phyloP scores from a whole-genome alignment of 495 filamentous ascomycete species.

The Penicillium cinerascens region DNA sequence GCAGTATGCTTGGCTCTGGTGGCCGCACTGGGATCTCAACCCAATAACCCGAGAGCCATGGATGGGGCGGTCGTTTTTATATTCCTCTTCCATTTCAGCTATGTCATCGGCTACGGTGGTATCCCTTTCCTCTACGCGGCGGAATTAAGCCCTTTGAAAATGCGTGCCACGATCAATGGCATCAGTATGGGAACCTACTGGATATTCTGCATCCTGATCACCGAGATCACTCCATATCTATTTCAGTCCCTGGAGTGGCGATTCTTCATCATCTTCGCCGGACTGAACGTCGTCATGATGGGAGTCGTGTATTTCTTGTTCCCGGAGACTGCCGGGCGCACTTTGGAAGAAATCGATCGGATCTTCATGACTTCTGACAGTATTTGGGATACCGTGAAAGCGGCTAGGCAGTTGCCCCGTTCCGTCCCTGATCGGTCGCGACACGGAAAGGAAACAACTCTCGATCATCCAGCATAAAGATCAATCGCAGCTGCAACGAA shows the following conservation, averaged over 20 bases:
- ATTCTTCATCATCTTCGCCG: slow-evolving; percentile 22
- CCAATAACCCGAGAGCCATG: slow-evolving; percentile 15
- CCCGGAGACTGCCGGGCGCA: slow-evolving; percentile 52
- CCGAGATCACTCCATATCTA: slow-evolving; percentile 20
- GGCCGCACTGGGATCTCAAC: slow-evolving; percentile 24
- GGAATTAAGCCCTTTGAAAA: slow-evolving; percentile 47
- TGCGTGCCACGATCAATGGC: slow-evolving; percentile 45
- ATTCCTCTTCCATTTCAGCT: slow-evolving; percentile 51
- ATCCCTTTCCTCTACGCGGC: slow-evolving; percentile 51
- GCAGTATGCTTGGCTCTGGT: slow-evolving; percentile 40
- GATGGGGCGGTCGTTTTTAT: slow-evolving; percentile 44
- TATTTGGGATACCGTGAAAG: slow-evolving; percentile 12
- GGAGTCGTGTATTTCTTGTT: slow-evolving; percentile 43
- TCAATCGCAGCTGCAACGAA: too few relatives aligned
- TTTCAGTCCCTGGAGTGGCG: slow-evolving; percentile 13
- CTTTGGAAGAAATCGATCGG: slow-evolving; percentile 54
- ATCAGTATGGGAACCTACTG: slow-evolving; percentile 44
- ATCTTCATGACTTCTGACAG: slow-evolving; percentile 33
- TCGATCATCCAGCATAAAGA: background rate
- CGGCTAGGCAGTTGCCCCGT: slow-evolving; percentile 7
- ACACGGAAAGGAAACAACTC: background rate
- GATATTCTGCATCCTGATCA: slow-evolving; percentile 28
- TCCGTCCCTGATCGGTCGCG: background rate
- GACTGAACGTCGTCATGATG: slow-evolving; percentile 10
- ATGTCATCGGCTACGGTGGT: slow-evolving; percentile 49